phyloP scores from a whole-genome alignment of 441 rosid species.

The Croton laevigatus region DNA sequence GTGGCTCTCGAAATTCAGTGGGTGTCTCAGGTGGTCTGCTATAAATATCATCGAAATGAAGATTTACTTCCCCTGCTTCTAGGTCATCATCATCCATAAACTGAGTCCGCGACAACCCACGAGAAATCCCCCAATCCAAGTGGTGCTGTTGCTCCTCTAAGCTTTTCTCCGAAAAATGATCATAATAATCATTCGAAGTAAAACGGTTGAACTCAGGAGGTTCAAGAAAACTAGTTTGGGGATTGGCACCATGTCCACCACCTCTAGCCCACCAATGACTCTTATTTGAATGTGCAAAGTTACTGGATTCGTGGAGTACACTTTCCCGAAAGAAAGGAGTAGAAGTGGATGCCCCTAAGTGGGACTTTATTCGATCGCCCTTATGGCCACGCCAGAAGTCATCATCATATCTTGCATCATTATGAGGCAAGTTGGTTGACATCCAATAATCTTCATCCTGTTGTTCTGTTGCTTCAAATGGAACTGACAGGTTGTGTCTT shows the following conservation, averaged over 20 bases:
- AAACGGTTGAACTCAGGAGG: conserved; percentile 73
- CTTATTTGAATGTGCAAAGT: conserved; percentile 28
- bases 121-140: conserved; percentile 44
- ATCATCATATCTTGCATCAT: conserved; percentile 37
- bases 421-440: conserved; percentile 38
- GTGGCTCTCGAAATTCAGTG: conserved; percentile 23
- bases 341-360: conserved; percentile 69
- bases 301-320: conserved; percentile 46
- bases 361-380: conserved; percentile 36
- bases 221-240: conserved; percentile 75
- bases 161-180: conserved; percentile 54
- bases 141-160: conserved; percentile 46
- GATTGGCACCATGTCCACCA: conserved; percentile 36
- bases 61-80: conserved; percentile 53
- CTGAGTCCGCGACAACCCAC: conserved; percentile 39
- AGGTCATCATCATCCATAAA: conserved; percentile 55
- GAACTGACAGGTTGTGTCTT: conserved; percentile 24
- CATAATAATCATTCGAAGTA: conserved; percentile 30
- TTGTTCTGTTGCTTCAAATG: conserved; percentile 32
- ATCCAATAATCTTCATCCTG: conserved; percentile 45
- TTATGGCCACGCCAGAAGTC: conserved; percentile 35
- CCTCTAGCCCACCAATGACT: conserved; percentile 90
- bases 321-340: conserved; percentile 67
- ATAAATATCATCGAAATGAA: conserved; percentile 82
- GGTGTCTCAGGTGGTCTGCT: conserved; percentile 65